Base-by-base conservation (phyloP, 2,329 filamentous ascomycete species). In the Fusarium sp. region DNA sequence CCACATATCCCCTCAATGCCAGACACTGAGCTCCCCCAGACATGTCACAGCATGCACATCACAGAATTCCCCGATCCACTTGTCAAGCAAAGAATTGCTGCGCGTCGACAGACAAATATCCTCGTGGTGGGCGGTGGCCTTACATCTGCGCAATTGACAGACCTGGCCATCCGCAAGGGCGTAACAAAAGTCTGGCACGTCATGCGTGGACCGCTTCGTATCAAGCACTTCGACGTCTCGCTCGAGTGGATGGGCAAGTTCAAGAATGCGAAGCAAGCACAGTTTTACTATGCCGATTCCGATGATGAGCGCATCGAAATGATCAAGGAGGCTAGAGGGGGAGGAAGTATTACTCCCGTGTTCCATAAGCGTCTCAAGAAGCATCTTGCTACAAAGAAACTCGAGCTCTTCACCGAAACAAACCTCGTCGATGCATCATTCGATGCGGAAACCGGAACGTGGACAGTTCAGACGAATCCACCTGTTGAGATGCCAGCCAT, bases 181-280 rank as follows among this genome's bases (percentile, higher is more conserved):
- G 89, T 93, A 1, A 85, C 82, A 1, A 91, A 89, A 67, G 89
- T 95, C 0, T 92, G 87, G 83, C 87, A 92, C 54, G 76, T 95
- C 27, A 90, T 94, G 86, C 86, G 93, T 1, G 84, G 86, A 0
- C 80, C 82, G 0, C 73, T 86, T 15, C 82, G 83, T 72, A 85
- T 93, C 52, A 95, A 95, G 79, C 90, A 91, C 63, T 95, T 95
- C 70, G 93, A 95, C 73, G 86, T 95, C 25, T 88, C 90, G 60
- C 84, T 95, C 3, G 86, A 88, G 50, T 96, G 93, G 93, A 91
- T 95, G 79, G 91, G 91, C 12, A 95, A 95, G 77, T 95, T 92
- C 78, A 89, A 90, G 59, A 95, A 95, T 77, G 87, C 89, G 57
- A 89, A 92, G 71, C 92, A 95, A 76, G 90, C 92, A 1, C 85